phyloP scores from a whole-genome alignment of 768 basidiomycete genomes.

The Rhodosporidiobolus odoratus region DNA sequence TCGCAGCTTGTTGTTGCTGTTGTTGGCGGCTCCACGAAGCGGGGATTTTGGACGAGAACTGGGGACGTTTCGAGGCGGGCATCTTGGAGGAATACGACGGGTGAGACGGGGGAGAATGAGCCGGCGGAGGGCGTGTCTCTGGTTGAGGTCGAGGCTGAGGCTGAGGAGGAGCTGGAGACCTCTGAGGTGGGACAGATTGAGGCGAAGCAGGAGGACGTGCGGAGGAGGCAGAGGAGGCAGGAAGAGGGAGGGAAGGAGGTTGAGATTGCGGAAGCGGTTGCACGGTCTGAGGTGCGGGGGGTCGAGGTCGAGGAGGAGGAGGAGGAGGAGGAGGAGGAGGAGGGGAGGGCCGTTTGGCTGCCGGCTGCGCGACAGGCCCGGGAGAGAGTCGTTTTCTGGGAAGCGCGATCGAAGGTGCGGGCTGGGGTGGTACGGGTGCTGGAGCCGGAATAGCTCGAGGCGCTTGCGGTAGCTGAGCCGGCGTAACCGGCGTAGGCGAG shows the following conservation, averaged over 20 bases:
- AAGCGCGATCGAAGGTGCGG: background rate
- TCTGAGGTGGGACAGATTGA: background rate
- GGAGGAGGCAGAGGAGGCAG: background rate
- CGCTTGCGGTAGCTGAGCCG: background rate
- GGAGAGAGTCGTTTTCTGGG: background rate
- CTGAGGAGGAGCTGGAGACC: background rate
- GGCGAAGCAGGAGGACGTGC: too few relatives aligned
- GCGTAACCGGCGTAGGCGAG: background rate
- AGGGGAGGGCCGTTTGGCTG: background rate
- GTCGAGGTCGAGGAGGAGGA: background rate
- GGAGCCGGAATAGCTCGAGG: background rate
- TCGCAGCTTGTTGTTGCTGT: background rate
- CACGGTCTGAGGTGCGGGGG: background rate
- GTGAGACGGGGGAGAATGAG: background rate
- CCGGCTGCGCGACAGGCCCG: background rate
- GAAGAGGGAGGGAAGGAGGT: slow-evolving; percentile 5
- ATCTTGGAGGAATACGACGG: background rate
- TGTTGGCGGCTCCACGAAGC: background rate
- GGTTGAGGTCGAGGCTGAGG: background rate
- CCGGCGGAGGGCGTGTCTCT: too few relatives aligned
- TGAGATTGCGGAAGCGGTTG: background rate
- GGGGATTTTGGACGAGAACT: background rate
- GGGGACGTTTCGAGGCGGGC: background rate
- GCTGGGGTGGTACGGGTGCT: background rate
- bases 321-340: background rate